Conservation (phyloP, 495 filamentous ascomycete species). For the Xylaria castorea region DNA sequence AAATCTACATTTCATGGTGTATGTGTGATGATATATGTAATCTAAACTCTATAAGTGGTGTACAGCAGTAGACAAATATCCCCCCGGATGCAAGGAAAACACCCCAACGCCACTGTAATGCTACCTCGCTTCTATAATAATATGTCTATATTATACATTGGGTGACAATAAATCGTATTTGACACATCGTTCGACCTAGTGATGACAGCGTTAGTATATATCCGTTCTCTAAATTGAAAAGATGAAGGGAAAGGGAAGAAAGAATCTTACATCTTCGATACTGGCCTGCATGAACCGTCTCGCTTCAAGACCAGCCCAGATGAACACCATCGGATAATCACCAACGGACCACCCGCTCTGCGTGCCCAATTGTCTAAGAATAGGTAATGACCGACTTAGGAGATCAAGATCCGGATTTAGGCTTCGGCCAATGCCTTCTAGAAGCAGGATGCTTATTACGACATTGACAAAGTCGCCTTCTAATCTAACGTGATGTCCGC, state of each 20-base stretch:
- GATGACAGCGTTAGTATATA: slow-evolving; percentile 32
- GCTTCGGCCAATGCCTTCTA: slow-evolving; percentile 92
- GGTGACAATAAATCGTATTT: slow-evolving; percentile 83
- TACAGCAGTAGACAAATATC: neutral
- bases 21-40: neutral
- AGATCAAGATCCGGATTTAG: slow-evolving; percentile 89
- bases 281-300: slow-evolving; percentile 86
- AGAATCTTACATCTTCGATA: slow-evolving; percentile 75
- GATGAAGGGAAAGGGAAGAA: neutral
- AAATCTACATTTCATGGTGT: slow-evolving; percentile 4
- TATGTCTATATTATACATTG: slow-evolving; percentile 64
- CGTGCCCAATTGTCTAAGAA: slow-evolving; percentile 85
- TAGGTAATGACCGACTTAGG: slow-evolving; percentile 85
- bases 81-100: neutral
- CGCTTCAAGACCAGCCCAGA: slow-evolving; percentile 93
- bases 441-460: slow-evolving; percentile 88
- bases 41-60: slow-evolving; percentile 24
- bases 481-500: slow-evolving; percentile 88
- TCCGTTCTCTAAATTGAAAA: neutral
- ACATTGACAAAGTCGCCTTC: slow-evolving; percentile 99
- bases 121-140: slow-evolving; percentile 23
- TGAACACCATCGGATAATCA: slow-evolving; percentile 92
- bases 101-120: slow-evolving; percentile 27
- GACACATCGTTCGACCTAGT: slow-evolving; percentile 74
- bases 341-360: slow-evolving; percentile 72